phyloP scores from a whole-genome alignment of 495 filamentous ascomycete genomes.

The Aspergillus conjunctus region DNA sequence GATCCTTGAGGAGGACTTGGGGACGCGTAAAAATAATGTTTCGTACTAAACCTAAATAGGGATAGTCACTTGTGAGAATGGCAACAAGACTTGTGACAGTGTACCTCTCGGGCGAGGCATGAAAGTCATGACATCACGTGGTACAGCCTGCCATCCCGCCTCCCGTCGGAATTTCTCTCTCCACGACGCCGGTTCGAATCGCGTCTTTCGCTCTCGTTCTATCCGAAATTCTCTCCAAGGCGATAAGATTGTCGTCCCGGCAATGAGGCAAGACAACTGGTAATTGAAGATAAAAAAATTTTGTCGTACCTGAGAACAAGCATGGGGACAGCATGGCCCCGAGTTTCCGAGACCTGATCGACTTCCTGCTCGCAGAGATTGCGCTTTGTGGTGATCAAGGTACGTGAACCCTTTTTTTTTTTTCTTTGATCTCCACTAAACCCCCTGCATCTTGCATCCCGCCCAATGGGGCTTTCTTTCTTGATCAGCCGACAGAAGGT shows the following conservation, averaged over 20 bases:
- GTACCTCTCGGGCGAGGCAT: no score
- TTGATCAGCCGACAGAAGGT: not conserved
- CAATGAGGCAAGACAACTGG: slow-evolving; percentile 7
- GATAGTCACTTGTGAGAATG: no score
- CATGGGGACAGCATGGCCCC: slow-evolving; percentile 56
- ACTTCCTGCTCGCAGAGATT: slow-evolving; percentile 71
- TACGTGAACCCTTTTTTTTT: slow-evolving; percentile 48
- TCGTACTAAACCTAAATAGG: no score
- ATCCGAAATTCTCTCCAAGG: slow-evolving; percentile 6
- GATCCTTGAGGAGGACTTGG: no score
- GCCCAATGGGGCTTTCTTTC: slow-evolving; percentile 12
- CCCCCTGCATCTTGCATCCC: slow-evolving; percentile 18
- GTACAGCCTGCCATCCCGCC: slow-evolving; percentile 8
- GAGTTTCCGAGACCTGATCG: slow-evolving; percentile 69
- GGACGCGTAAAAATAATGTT: no score
- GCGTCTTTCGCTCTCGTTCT: slow-evolving; percentile 26
- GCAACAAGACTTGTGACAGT: no score
- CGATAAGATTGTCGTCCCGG: slow-evolving; percentile 16
- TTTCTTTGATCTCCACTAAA: slow-evolving; percentile 9
- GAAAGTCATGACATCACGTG: slow-evolving; percentile 18
- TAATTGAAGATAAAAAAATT: slow-evolving; percentile 1
- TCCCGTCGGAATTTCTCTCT: slow-evolving; percentile 5
- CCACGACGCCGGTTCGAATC: slow-evolving; percentile 43
- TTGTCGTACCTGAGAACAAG: slow-evolving; percentile 1
- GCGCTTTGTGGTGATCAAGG: slow-evolving; percentile 69